phyloP scores from a whole-genome alignment of 805 yeast genomes.

The Saccharomycopsis guyanensis region DNA sequence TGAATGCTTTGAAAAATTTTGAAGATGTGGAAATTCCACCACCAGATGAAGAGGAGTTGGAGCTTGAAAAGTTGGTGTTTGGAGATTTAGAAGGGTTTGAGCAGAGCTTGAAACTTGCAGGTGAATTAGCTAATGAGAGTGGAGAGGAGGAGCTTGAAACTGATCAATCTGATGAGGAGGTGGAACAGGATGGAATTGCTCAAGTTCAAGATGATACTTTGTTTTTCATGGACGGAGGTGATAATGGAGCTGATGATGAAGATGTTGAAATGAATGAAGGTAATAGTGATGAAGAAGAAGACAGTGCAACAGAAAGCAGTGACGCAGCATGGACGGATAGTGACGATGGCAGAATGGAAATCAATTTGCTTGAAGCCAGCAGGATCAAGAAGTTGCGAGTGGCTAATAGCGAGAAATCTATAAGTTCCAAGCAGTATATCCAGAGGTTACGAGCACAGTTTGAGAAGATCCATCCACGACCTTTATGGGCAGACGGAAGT shows the following conservation, averaged over 20 bases:
- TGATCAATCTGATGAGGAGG: conserved; percentile 35
- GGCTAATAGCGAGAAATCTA: conserved; percentile 41
- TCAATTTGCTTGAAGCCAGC: conserved; percentile 54
- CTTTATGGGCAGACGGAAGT: conserved; percentile 60
- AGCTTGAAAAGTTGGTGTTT: conserved; percentile 76
- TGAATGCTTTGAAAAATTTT: conserved; percentile 1
- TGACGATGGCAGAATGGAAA: conserved; percentile 70
- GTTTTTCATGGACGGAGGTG: conserved; percentile 44
- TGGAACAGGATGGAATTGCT: conserved; percentile 26
- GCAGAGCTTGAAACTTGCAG: conserved; percentile 50
- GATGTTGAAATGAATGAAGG: conserved; percentile 31
- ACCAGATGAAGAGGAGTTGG: conserved; percentile 78
- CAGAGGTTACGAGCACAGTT: conserved; percentile 65
- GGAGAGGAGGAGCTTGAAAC: conserved; percentile 35
- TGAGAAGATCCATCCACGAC: conserved; percentile 69
- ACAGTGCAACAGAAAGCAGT: conserved; percentile 28
- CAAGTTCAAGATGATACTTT: conserved; percentile 41
- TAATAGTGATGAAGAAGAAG: conserved; percentile 26
- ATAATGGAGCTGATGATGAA: conserved; percentile 28
- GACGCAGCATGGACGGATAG: conserved; percentile 76
- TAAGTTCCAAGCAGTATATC: conserved; percentile 56
- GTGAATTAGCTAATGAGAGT: conserved; percentile 38
- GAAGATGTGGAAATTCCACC: conserved; percentile 39
- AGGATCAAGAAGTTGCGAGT: conserved; percentile 66
- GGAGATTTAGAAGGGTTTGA: conserved; percentile 81